Evolutionary conservation across 2,329 filamentous ascomycete species (phyloP).

Genomic region (Elsinoe perseae): DNA sequence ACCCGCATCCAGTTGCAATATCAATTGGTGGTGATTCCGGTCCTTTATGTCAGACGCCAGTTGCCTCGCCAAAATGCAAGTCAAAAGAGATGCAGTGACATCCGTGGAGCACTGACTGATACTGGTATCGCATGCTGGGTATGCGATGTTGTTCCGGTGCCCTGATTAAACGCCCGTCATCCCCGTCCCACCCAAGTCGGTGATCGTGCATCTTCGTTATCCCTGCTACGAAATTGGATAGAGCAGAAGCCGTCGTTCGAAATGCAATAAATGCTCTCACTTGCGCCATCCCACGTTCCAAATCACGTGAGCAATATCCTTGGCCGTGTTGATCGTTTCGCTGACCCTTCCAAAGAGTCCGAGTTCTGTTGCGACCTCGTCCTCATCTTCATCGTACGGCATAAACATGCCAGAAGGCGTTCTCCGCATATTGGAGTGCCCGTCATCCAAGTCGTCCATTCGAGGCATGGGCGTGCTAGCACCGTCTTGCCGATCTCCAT

Average conservation of each 20-base stretch:
- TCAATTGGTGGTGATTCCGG: background rate
- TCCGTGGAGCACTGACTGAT: constrained; percentile 4
- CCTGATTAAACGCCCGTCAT: background rate
- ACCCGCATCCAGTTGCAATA: background rate
- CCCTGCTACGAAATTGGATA: constrained; percentile 2
- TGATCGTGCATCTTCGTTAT: constrained; percentile 1
- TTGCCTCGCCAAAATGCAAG: constrained; percentile 13
- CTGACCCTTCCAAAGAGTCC: constrained; percentile 71
- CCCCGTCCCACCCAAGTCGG: background rate
- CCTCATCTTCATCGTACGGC: constrained; percentile 71
- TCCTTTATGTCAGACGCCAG: constrained; percentile 4
- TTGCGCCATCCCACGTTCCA: constrained; percentile 59
- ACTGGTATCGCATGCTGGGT: background rate
- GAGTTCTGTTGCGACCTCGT: constrained; percentile 43
- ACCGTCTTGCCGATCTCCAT: constrained; percentile 30
- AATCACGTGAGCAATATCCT: constrained; percentile 58
- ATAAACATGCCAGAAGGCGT: constrained; percentile 87
- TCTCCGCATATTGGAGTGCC: constrained; percentile 53
- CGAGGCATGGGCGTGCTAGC: constrained; percentile 41
- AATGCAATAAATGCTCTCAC: constrained; percentile 27
- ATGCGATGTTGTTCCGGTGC: background rate
- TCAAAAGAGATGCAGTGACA: constrained; percentile 6
- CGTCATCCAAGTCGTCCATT: constrained; percentile 39
- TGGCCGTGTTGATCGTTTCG: constrained; percentile 63
- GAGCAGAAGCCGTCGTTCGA: background rate